Percentiles rank a stretch among this genome's conserved stretches.
These are phyloP conservation scores for Actinomortierella ambigua DNA, from an alignment of 371 early-diverging fungal genomes.

Conservation along the genomic window DNA sequence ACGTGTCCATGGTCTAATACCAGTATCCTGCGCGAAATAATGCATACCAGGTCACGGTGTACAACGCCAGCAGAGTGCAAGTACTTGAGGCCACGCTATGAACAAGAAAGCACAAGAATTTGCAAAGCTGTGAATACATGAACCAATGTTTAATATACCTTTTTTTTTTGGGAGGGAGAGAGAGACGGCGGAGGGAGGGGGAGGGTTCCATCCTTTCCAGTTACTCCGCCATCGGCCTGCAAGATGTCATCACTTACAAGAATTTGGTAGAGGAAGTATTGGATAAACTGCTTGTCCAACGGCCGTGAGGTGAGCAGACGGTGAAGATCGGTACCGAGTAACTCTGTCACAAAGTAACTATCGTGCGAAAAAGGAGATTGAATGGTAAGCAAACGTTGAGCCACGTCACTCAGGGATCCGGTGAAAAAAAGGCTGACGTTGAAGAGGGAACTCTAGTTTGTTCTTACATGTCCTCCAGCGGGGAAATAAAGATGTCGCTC, in stretches of 20 bases:
- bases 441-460: background rate
- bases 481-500: conserved; percentile 92
- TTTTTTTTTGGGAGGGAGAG: no score
- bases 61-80: conserved; percentile 96
- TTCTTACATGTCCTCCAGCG: conserved; percentile 86
- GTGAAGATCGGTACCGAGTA: conserved; percentile 93
- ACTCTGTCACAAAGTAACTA: conserved; percentile 94
- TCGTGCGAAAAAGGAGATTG: background rate
- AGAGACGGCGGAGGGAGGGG: no score
- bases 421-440: conserved; percentile 1
- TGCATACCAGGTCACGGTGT: conserved; percentile 87
- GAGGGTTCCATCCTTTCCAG: no score
- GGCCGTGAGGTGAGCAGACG: conserved; percentile 86
- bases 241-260: conserved; percentile 53
- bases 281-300: conserved; percentile 91
- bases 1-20: background rate
- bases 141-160: conserved; percentile 3
- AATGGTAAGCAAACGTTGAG: background rate
- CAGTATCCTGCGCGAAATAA: background rate
- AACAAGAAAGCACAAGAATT: background rate
- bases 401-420: background rate
- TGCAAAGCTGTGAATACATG: no score
- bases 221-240: background rate
- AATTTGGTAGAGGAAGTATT: conserved; percentile 96
- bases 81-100: conserved; percentile 84